Percentiles rank a stretch among this genome's conserved stretches.
Conservation (phyloP, 2,329 filamentous ascomycete genomes). For the Exophiala xenobiotica region DNA sequence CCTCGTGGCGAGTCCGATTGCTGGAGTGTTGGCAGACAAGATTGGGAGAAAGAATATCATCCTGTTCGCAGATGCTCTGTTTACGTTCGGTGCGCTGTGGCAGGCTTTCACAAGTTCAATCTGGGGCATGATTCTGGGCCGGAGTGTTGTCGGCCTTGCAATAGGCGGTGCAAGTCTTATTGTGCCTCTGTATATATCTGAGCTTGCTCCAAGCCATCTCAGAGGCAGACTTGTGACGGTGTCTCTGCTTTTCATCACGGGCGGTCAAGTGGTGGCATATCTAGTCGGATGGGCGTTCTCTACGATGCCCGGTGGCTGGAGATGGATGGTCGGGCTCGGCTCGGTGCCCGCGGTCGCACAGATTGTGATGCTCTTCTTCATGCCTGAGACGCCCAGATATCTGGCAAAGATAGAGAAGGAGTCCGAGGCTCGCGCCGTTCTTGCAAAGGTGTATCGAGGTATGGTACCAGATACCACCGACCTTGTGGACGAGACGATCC, state of each 20-base stretch:
- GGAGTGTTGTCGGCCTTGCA: slow-evolving; percentile 49
- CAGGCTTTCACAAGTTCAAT: slow-evolving; percentile 44
- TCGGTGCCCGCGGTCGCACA: slow-evolving; percentile 74
- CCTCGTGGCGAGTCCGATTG: slow-evolving; percentile 55
- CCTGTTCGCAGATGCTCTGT: slow-evolving; percentile 46
- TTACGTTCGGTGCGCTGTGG: slow-evolving; percentile 45
- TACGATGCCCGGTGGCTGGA: slow-evolving; percentile 67
- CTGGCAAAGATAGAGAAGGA: slow-evolving; percentile 68
- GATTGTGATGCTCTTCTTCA: slow-evolving; percentile 62
- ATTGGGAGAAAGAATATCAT: slow-evolving; percentile 50
- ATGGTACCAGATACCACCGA: slow-evolving; percentile 39
- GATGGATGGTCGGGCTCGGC: slow-evolving; percentile 88
- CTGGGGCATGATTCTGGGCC: slow-evolving; percentile 47
- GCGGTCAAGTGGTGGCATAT: slow-evolving; percentile 88
- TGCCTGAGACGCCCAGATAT: slow-evolving; percentile 90
- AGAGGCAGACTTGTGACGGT: slow-evolving; percentile 80
- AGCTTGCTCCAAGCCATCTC: slow-evolving; percentile 73
- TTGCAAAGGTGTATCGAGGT: slow-evolving; percentile 63
- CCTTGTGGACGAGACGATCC: slow-evolving; percentile 61
- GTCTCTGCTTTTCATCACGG: slow-evolving; percentile 77
- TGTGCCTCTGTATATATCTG: slow-evolving; percentile 83
- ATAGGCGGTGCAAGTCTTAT: slow-evolving; percentile 65
- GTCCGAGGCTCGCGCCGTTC: slow-evolving; percentile 62
- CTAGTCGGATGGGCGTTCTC: slow-evolving; percentile 74
- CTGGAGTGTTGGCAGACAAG: slow-evolving; percentile 53